Conservation (phyloP, 148 eudicot species). For the Dysphania ambrosioides region DNA sequence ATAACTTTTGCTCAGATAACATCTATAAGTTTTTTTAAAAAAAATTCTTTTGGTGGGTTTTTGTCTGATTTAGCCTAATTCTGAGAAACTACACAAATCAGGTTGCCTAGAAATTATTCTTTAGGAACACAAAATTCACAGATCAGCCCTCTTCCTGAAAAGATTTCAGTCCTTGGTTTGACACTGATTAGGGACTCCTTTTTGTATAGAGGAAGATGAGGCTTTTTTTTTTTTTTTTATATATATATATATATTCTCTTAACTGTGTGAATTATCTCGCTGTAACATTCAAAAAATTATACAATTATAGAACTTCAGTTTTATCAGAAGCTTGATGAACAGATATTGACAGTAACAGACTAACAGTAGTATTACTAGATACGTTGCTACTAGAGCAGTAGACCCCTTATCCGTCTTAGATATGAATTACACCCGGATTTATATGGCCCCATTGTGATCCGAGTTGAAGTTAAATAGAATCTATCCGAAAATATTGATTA, state of each 20-base stretch:
- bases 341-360: background rate
- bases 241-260: background rate
- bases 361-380: background rate
- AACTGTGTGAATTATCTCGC: slow-evolving; percentile 27
- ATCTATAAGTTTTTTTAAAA: background rate
- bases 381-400: background rate
- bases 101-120: slow-evolving; percentile 23
- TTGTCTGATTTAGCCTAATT: slow-evolving; percentile 21
- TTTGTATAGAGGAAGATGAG: slow-evolving; percentile 78
- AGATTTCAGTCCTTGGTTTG: slow-evolving; percentile 35
- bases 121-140: slow-evolving; percentile 28
- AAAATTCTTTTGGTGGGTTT: slow-evolving; percentile 25
- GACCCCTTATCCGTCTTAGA: no score
- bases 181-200: slow-evolving; percentile 38
- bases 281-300: slow-evolving; percentile 11
- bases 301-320: background rate
- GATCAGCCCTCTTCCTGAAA: slow-evolving; percentile 69
- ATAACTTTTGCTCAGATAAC: background rate
- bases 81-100: slow-evolving; percentile 18
- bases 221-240: slow-evolving; percentile 50
- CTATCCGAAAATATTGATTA: background rate
- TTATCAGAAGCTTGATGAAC: background rate
- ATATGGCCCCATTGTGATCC: background rate
- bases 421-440: background rate
- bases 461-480: no score